Percentiles rank a stretch among this genome's conserved stretches.
Evolutionary conservation across 2,329 filamentous ascomycete species (phyloP).

Genomic region (Ascochyta fabae): DNA sequence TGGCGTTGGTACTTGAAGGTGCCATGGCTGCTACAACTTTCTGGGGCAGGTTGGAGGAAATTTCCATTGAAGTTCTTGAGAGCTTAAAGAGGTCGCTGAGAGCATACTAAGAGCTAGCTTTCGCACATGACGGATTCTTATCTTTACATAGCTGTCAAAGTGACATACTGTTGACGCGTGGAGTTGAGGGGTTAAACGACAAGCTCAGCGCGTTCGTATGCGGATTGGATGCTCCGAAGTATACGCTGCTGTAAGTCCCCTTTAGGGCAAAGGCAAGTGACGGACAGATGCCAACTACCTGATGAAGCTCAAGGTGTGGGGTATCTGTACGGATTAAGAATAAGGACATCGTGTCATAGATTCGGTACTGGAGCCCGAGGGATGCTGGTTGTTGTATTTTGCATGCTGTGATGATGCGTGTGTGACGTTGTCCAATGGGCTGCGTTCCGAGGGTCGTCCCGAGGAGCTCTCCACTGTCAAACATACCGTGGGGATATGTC

Average conservation of each 20-base stretch:
- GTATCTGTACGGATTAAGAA: not conserved
- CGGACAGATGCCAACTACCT: not conserved
- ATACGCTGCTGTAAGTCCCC: not conserved
- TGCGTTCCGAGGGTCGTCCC: not conserved
- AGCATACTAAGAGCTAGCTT: conserved; percentile 7
- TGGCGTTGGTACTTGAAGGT: conserved; percentile 30
- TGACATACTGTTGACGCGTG: conserved; percentile 31
- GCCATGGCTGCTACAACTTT: conserved; percentile 30
- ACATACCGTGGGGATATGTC: not conserved
- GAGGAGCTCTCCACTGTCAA: not conserved
- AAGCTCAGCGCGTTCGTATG: conserved; percentile 3
- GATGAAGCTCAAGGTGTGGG: not conserved
- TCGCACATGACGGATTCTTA: conserved; percentile 4
- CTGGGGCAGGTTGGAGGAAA: conserved; percentile 18
- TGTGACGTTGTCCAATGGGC: conserved; percentile 15
- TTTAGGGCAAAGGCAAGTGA: not conserved
- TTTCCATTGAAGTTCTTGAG: conserved; percentile 20
- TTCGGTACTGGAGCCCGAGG: not conserved
- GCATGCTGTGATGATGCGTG: conserved; percentile 14
- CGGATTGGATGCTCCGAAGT: no score
- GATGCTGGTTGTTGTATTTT: not conserved
- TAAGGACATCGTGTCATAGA: not conserved
- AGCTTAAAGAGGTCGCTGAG: conserved; percentile 15
- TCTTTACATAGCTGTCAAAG: conserved; percentile 18
- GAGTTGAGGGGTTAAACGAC: conserved; percentile 3